Base-by-base conservation (phyloP, 179 eudicot genomes). In the Camellia oleifera region DNA sequence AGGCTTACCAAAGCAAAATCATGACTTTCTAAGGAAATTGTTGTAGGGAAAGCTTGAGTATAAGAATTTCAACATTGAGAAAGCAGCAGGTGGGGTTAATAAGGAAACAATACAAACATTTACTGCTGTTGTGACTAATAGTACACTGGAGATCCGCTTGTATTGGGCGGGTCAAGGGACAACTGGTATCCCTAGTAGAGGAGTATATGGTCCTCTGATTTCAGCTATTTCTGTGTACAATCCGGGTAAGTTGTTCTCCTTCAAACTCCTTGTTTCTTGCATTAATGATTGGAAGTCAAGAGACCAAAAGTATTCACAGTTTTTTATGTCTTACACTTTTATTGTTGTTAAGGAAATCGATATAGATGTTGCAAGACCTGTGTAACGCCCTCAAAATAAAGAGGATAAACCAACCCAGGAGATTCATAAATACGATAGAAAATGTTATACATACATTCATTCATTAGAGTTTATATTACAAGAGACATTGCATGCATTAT, bases 81-180 rank as follows among this genome's bases (percentile, higher is more conserved):
- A 72, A 13, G 83, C 50, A 83, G 89, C 89, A 50, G 87, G 89
- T 56, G 89, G 89, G 74, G 84, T 77, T 50, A 69, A 79, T 48
- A 84, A 56, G 69, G 82, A 26, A 50, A 62, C 76, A 13, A 60
- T 62, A 69, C 76, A 14, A 23, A 65, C 8, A 1, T 87, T 78
- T 62, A 72, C 81, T 17, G 83, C 81, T 11, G 45, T 13, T 32
- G 89, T 87, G n/a, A 76, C 46, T 40, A 72, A 74, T 76, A 44
- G 48, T 65, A 84, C 81, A 2, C 58, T 84, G 77, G 86, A 87
- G 56, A 85, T 87, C 40, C 86, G 88, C 66, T 81, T 87, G 58
- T 79, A 78, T 54, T 87, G 89, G 89, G 89, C 87, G 14, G 87
- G 89, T 81, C 85, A 78, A 87, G 89, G 89, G 69, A 87, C 89